A percentile compares a stretch with the other conserved stretches of the same genome.
Evolutionary conservation across 164 flowering plant genomes (phyloP).

Genomic region (Saururus chinensis): DNA sequence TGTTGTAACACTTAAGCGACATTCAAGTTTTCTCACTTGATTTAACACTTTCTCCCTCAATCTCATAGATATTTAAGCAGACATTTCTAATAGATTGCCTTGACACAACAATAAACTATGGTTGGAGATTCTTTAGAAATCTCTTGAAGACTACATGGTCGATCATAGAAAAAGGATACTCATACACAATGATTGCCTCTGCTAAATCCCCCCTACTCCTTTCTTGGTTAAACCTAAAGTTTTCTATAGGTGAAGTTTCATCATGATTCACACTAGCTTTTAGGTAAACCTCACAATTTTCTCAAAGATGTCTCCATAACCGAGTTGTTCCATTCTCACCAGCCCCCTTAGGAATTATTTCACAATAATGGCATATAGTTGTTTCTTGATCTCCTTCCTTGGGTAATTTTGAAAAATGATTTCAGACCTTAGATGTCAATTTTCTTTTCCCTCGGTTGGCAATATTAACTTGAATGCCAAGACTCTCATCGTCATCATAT

Average conservation of each 20-base stretch:
- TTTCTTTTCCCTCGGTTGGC: not conserved
- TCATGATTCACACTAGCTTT: not conserved
- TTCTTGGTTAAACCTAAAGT: constrained; percentile 2
- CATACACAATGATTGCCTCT: no score
- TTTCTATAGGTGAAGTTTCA: not conserved
- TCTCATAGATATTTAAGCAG: no score
- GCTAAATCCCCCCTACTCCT: constrained; percentile 6
- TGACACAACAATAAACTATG: no score
- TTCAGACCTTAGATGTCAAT: not conserved
- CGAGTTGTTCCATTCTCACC: constrained; percentile 1
- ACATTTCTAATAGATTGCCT: no score
- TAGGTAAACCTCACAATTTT: not conserved
- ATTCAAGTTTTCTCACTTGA: no score
- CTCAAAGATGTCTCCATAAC: not conserved
- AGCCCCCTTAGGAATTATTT: not conserved
- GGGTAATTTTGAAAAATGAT: no score
- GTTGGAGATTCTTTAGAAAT: no score
- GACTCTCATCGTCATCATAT: no score
- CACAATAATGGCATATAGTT: not conserved
- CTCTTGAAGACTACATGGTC: constrained; percentile 1
- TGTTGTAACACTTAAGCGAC: constrained; percentile 1
- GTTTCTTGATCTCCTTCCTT: not conserved
- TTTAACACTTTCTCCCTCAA: no score
- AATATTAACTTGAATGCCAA: no score
- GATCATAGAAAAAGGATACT: no score